phyloP scores from a whole-genome alignment of 2,329 filamentous ascomycete genomes.

The Trichophyton schoenleinii region DNA sequence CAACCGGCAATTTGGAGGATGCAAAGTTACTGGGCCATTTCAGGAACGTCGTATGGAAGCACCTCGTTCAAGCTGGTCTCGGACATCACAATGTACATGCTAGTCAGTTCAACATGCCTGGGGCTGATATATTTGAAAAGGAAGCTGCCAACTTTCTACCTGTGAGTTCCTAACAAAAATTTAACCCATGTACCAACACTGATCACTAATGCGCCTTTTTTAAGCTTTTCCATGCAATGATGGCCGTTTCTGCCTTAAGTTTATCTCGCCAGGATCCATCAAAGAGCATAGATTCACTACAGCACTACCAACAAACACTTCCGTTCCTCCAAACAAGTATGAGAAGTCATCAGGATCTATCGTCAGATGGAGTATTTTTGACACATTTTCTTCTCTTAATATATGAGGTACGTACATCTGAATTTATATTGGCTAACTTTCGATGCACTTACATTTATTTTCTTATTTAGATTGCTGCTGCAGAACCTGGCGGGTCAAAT shows the following conservation, averaged over 20 bases:
- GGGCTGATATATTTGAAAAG: constrained; percentile 33
- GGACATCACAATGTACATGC: constrained; percentile 14
- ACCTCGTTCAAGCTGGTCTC: constrained; percentile 25
- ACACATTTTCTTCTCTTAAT: constrained; percentile 46
- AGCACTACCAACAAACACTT: constrained; percentile 44
- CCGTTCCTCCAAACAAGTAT: constrained; percentile 36
- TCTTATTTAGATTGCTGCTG: constrained; percentile 29
- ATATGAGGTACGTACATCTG: constrained; percentile 37
- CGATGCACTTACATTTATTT: constrained; percentile 10
- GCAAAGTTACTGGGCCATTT: constrained; percentile 29
- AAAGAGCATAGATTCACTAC: constrained; percentile 38
- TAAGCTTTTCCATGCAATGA: constrained; percentile 47
- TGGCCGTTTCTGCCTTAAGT: constrained; percentile 45
- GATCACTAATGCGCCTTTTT: neutral
- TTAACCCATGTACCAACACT: neutral
- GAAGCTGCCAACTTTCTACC: constrained; percentile 40
- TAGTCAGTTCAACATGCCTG: constrained; percentile 19
- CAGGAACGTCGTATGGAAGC: constrained; percentile 30
- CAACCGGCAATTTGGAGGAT: constrained; percentile 21
- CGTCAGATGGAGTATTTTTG: constrained; percentile 44
- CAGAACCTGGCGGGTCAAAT: constrained; percentile 35
- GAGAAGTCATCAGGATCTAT: constrained; percentile 38
- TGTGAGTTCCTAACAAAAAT: constrained; percentile 28
- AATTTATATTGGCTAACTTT: neutral
- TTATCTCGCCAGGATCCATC: constrained; percentile 36